These are phyloP conservation scores for Saccharomyces hybrid DNA, from an alignment of 1,139 yeast genomes.

Conservation along the genomic window DNA sequence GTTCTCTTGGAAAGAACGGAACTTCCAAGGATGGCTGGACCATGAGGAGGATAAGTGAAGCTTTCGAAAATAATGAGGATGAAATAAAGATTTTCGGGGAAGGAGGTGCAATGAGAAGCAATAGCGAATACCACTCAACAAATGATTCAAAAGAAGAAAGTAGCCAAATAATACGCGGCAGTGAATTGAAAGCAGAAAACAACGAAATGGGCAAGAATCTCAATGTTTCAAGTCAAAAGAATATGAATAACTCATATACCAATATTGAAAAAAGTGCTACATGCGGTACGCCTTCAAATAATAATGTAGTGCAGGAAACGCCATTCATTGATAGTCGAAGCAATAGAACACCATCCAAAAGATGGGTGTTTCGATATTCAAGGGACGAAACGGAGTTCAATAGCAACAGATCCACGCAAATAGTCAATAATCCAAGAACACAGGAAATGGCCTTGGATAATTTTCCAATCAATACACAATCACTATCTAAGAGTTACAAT, in stretches of 20 bases:
- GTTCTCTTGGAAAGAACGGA: neutral
- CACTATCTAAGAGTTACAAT: neutral
- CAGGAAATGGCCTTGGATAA: slow-evolving; percentile 6
- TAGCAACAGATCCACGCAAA: slow-evolving; percentile 15
- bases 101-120: neutral
- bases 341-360: slow-evolving; percentile 10
- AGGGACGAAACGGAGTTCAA: slow-evolving; percentile 5
- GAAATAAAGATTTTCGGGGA: neutral
- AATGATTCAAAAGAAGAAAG: neutral
- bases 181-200: neutral
- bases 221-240: neutral
- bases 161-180: neutral
- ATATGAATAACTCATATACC: neutral
- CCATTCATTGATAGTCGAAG: slow-evolving; percentile 16
- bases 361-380: slow-evolving; percentile 12
- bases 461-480: neutral
- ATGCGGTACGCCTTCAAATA: neutral
- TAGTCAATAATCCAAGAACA: slow-evolving; percentile 9
- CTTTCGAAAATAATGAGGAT: neutral
- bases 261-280: neutral
- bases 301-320: neutral
- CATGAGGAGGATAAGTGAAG: neutral
- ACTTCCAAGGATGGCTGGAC: neutral
- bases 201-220: neutral
- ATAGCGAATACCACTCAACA: neutral